These are phyloP conservation scores for Hypocrella siamensis DNA, from an alignment of 2,329 filamentous ascomycete species.

Conservation along the genomic window DNA sequence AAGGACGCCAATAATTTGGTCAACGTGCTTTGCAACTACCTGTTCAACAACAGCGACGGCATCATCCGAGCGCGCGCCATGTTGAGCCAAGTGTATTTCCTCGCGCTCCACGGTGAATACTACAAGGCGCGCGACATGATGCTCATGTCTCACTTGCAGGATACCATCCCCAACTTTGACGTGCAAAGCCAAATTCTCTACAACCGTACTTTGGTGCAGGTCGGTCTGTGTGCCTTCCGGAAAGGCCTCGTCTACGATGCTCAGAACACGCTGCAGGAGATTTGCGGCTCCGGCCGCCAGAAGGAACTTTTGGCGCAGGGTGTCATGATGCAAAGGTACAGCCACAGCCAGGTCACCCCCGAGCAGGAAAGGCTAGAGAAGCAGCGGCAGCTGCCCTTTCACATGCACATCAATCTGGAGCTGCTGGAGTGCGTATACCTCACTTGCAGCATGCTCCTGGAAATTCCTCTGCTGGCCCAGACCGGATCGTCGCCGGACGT, in stretches of 20 bases:
- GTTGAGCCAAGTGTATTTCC: conserved; percentile 97
- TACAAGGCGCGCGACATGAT: conserved; percentile 98
- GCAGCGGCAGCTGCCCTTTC: conserved; percentile 94
- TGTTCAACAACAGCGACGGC: conserved; percentile 87
- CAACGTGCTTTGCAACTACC: conserved; percentile 80
- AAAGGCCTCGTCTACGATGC: conserved; percentile 94
- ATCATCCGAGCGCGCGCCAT: conserved; percentile 94
- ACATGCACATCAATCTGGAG: conserved; percentile 99
- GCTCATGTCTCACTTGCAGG: conserved; percentile 97
- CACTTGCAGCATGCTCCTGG: conserved; percentile 96
- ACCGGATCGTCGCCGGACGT: conserved; percentile 93
- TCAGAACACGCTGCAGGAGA: conserved; percentile 94
- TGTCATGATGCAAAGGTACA: conserved; percentile 95
- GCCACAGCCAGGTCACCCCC: conserved; percentile 83
- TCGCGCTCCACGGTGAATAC: conserved; percentile 93
- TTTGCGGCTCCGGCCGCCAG: conserved; percentile 91
- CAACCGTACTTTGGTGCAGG: conserved; percentile 95
- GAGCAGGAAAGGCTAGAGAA: conserved; percentile 96
- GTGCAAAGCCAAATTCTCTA: conserved; percentile 95
- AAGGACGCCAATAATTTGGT: conserved; percentile 62
- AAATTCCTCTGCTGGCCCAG: conserved; percentile 93
- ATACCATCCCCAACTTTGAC: conserved; percentile 93
- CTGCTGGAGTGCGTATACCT: conserved; percentile 96
- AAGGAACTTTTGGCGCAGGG: conserved; percentile 97
- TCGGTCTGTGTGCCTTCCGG: conserved; percentile 95